Evolutionary conservation across 257 asterid species (phyloP).

Genomic region (Nicotiana sylvestris): DNA sequence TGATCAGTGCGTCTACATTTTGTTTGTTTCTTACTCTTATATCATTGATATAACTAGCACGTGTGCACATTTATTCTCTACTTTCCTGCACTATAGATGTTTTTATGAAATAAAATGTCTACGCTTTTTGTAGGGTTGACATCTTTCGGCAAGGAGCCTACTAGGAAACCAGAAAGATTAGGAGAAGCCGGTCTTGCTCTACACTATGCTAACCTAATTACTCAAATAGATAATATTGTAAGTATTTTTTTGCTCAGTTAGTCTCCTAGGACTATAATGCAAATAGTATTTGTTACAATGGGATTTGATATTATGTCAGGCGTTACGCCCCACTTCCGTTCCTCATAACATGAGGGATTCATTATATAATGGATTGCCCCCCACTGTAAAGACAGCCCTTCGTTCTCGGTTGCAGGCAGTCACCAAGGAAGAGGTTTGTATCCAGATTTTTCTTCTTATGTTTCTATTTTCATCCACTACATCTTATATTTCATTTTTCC

Average conservation of each 20-base stretch:
- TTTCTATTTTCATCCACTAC: neutral
- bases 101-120: neutral
- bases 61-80: neutral
- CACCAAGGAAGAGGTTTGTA: constrained; percentile 50
- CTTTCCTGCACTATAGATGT: neutral
- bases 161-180: constrained; percentile 58
- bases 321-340: constrained; percentile 77
- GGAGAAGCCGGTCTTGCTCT: constrained; percentile 92
- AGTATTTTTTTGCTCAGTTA: constrained; percentile 25
- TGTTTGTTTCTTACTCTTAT: neutral
- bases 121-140: constrained; percentile 42
- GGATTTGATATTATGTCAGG: constrained; percentile 36
- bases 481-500: neutral
- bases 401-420: constrained; percentile 31
- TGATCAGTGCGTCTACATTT: neutral
- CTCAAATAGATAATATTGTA: constrained; percentile 87
- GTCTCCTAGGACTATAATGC: neutral
- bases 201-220: constrained; percentile 90
- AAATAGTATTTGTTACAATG: neutral
- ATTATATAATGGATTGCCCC: constrained; percentile 79
- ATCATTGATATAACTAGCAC: neutral
- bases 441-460: neutral
- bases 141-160: constrained; percentile 37
- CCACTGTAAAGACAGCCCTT: constrained; percentile 56
- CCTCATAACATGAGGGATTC: constrained; percentile 90